Percentiles rank a stretch among this genome's conserved stretches.
Evolutionary conservation across 2,329 filamentous ascomycete species (phyloP).

Genomic region (Curvularia spicifera): DNA sequence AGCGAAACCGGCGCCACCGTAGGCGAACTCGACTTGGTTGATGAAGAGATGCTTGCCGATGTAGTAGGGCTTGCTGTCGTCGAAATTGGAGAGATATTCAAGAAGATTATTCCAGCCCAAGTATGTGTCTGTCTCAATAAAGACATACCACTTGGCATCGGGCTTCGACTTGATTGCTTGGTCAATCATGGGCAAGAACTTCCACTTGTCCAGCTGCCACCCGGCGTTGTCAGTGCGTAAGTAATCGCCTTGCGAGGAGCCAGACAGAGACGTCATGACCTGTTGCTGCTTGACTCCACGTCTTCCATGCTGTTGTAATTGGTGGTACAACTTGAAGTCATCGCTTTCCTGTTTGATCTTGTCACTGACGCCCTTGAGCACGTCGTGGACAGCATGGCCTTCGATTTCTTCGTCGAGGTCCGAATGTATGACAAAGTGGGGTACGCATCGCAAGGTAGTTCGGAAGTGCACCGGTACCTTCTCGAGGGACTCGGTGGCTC

Average conservation of each 20-base stretch:
- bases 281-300: conserved; percentile 46
- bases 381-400: conserved; percentile 56
- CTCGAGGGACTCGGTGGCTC: conserved; percentile 63
- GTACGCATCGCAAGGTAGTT: conserved; percentile 63
- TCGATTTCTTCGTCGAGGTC: conserved; percentile 64
- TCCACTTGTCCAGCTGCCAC: conserved; percentile 66
- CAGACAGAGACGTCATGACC: conserved; percentile 40
- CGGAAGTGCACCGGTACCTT: conserved; percentile 65
- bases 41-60: conserved; percentile 55
- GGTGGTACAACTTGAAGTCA: conserved; percentile 62
- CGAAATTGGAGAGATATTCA: conserved; percentile 49
- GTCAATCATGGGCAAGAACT: conserved; percentile 63
- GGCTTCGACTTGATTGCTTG: conserved; percentile 52
- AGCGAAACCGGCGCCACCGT: conserved; percentile 55
- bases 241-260: conserved; percentile 45
- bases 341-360: conserved; percentile 49
- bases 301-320: conserved; percentile 55
- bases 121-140: conserved; percentile 49
- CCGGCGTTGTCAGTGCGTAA: conserved; percentile 49
- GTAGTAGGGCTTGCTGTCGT: conserved; percentile 50
- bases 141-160: conserved; percentile 48
- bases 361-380: conserved; percentile 54
- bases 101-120: conserved; percentile 50
- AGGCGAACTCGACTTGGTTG: conserved; percentile 53
- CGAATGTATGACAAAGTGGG: conserved; percentile 63